A percentile compares a stretch with the other conserved stretches of the same genome.
These are phyloP conservation scores for Penicillium sp. DNA, from an alignment of 2,329 filamentous ascomycete genomes.

Conservation along the genomic window DNA sequence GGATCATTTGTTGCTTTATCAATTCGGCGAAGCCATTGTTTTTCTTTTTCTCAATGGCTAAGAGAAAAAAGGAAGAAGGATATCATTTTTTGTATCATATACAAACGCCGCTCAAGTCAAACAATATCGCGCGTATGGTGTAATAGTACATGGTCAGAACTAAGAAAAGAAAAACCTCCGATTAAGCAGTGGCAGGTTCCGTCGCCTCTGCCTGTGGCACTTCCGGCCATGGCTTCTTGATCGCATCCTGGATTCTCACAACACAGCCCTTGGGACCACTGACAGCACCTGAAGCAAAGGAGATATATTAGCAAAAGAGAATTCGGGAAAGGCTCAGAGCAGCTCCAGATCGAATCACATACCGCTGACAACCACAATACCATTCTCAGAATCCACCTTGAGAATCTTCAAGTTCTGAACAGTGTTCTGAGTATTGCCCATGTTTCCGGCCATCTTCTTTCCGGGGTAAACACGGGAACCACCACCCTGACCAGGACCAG, in stretches of 20 bases:
- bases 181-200: slow-evolving; percentile 25
- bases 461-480: slow-evolving; percentile 87
- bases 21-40: slow-evolving; percentile 1
- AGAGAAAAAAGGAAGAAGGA: slow-evolving; percentile 22
- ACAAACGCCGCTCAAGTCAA: slow-evolving; percentile 33
- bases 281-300: slow-evolving; percentile 50
- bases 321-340: neutral
- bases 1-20: slow-evolving; percentile 5
- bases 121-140: slow-evolving; percentile 25
- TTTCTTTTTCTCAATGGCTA: neutral
- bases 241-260: slow-evolving; percentile 78
- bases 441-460: slow-evolving; percentile 95
- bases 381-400: slow-evolving; percentile 76
- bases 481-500: slow-evolving; percentile 79
- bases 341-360: slow-evolving; percentile 14
- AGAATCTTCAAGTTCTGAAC: slow-evolving; percentile 85
- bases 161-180: slow-evolving; percentile 1
- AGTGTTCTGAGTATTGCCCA: slow-evolving; percentile 83
- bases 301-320: slow-evolving; percentile 8
- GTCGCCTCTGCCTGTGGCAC: slow-evolving; percentile 23
- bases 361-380: slow-evolving; percentile 81
- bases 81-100: slow-evolving; percentile 37
- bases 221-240: slow-evolving; percentile 71
- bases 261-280: slow-evolving; percentile 79
- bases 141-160: slow-evolving; percentile 32